These are phyloP conservation scores for Mortierella sp. DNA, from an alignment of 371 early-diverging fungal genomes.

Conservation along the genomic window DNA sequence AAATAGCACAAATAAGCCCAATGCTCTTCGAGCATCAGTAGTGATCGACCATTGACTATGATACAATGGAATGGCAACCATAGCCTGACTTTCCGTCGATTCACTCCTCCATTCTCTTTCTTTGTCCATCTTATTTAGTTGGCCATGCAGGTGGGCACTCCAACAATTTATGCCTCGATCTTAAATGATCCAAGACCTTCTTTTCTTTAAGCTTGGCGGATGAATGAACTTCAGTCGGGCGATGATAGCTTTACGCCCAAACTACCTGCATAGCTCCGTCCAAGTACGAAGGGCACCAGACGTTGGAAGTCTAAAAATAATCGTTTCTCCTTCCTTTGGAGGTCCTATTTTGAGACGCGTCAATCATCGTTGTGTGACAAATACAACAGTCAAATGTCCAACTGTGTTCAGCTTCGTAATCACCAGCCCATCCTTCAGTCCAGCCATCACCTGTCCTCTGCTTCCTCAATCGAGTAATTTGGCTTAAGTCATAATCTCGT, in stretches of 20 bases:
- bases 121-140: no score
- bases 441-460: neutral
- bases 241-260: no score
- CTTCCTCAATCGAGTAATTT: neutral
- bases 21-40: neutral
- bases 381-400: neutral
- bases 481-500: no score
- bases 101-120: no score
- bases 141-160: no score
- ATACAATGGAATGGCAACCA: no score
- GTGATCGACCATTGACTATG: no score
- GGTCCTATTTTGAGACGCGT: slow-evolving; percentile 4
- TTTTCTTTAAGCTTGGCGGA: no score
- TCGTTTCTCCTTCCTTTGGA: neutral
- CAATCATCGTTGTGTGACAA: neutral
- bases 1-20: slow-evolving; percentile 5
- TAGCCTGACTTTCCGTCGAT: no score
- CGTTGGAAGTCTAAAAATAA: neutral
- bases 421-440: neutral
- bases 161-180: no score
- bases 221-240: neutral
- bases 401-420: slow-evolving; percentile 1
- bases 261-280: neutral
- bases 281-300: neutral
- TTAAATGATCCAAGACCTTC: no score